phyloP scores from a whole-genome alignment of 2,329 filamentous ascomycete genomes.

The Monascus ruber region DNA sequence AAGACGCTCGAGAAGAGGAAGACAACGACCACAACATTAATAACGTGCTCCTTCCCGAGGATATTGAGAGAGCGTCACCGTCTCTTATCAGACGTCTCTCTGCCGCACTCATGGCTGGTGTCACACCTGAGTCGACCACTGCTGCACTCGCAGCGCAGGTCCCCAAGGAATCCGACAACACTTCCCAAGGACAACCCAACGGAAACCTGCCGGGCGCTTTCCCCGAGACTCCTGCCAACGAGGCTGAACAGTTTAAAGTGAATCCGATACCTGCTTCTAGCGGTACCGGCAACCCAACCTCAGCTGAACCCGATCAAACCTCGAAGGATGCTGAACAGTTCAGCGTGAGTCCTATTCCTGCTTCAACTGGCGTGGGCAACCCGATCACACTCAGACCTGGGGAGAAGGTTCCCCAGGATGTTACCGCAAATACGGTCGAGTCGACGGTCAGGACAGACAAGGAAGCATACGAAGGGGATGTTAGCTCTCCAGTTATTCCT shows the following conservation, averaged over 20 bases:
- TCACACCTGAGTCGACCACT: constrained; percentile 59
- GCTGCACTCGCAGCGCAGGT: constrained; percentile 38
- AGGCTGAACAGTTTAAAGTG: constrained; percentile 36
- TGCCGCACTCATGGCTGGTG: constrained; percentile 43
- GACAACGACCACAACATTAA: constrained; percentile 80
- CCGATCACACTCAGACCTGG: constrained; percentile 69
- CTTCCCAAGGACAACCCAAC: constrained; percentile 57
- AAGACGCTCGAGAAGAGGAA: constrained; percentile 66
- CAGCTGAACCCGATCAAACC: constrained; percentile 48
- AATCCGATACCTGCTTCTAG: constrained; percentile 49
- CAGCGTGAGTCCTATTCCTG: constrained; percentile 44
- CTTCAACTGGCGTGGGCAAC: constrained; percentile 50
- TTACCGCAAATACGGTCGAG: constrained; percentile 60
- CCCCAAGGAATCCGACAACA: constrained; percentile 25
- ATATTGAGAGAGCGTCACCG: constrained; percentile 42
- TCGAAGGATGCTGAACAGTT: not conserved
- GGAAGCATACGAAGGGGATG: constrained; percentile 71
- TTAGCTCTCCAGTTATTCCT: not conserved
- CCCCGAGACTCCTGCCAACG: constrained; percentile 56
- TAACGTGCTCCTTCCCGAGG: constrained; percentile 72
- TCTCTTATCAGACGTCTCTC: constrained; percentile 2
- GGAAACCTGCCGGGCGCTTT: constrained; percentile 52
- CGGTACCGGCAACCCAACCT: constrained; percentile 62
- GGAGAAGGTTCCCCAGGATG: constrained; percentile 63
- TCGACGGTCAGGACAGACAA: constrained; percentile 58